phyloP scores from a whole-genome alignment of 1,284 basidiomycete species.

The Irpex sp. region DNA sequence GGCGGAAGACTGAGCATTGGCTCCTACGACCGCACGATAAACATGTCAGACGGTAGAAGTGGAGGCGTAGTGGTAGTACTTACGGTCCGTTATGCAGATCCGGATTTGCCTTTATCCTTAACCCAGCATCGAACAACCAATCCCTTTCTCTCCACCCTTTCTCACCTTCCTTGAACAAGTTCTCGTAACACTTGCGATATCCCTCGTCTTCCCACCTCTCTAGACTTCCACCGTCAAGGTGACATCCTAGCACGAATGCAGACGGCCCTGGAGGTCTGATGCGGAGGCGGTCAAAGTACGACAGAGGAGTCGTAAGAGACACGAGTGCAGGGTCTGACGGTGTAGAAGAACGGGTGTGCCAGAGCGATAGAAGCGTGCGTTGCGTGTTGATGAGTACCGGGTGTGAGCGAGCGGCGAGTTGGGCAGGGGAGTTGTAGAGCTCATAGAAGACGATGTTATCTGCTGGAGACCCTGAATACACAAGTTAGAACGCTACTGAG shows the following conservation, averaged over 20 bases:
- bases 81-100: conserved; percentile 55
- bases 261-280: conserved; percentile 73
- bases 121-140: conserved; percentile 40
- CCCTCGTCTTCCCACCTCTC: conserved; percentile 77
- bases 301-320: conserved; percentile 56
- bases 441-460: conserved; percentile 73
- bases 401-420: conserved; percentile 56
- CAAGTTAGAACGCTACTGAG: conserved; percentile 11
- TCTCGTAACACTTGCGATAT: conserved; percentile 54
- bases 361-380: conserved; percentile 54
- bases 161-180: conserved; percentile 43
- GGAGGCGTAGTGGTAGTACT: conserved; percentile 16
- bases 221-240: conserved; percentile 73
- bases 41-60: background rate
- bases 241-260: conserved; percentile 61
- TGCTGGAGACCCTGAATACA: conserved; percentile 54
- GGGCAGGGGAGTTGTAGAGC: conserved; percentile 63
- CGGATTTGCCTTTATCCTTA: conserved; percentile 49
- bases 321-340: conserved; percentile 32
- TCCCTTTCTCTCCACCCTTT: conserved; percentile 54
- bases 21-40: conserved; percentile 34
- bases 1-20: conserved; percentile 74
- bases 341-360: conserved; percentile 40
- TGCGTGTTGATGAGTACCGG: conserved; percentile 48
- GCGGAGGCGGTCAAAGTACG: conserved; percentile 75